phyloP scores from a whole-genome alignment of 2,329 filamentous ascomycete genomes.

The Aureobasidium sp. region DNA sequence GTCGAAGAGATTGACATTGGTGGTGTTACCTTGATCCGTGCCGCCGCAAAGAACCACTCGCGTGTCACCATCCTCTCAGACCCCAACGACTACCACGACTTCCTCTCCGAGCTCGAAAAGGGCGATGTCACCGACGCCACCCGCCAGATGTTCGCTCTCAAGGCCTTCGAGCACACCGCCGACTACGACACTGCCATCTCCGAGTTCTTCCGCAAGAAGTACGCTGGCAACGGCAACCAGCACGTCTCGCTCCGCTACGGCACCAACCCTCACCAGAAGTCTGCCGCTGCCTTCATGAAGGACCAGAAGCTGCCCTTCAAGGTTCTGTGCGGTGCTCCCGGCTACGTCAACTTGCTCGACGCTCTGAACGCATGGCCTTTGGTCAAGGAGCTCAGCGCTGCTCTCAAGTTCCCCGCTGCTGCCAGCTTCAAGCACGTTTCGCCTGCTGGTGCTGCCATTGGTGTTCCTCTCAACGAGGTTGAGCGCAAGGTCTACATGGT shows the following conservation, averaged over 20 bases:
- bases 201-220: conserved; percentile 96
- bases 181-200: conserved; percentile 94
- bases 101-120: conserved; percentile 79
- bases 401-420: conserved; percentile 80
- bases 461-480: conserved; percentile 72
- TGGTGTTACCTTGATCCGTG: conserved; percentile 90
- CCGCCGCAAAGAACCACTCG: conserved; percentile 95
- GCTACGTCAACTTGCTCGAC: conserved; percentile 96
- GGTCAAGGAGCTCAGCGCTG: conserved; percentile 90
- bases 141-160: conserved; percentile 85
- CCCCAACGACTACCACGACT: conserved; percentile 86
- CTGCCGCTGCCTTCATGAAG: conserved; percentile 73
- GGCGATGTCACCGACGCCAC: conserved; percentile 80
- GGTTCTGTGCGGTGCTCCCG: conserved; percentile 79
- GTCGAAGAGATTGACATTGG: conserved; percentile 99
- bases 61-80: conserved; percentile 95
- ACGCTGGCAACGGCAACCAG: conserved; percentile 77
- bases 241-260: conserved; percentile 86
- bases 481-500: conserved; percentile 99
- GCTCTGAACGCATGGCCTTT: conserved; percentile 94
- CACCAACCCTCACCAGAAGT: conserved; percentile 97
- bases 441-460: conserved; percentile 90
- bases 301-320: conserved; percentile 83
- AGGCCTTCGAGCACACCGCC: conserved; percentile 97
- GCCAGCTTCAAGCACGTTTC: conserved; percentile 99